phyloP scores from a whole-genome alignment of 257 asterid genomes.

The Rubia yunnanensis region DNA sequence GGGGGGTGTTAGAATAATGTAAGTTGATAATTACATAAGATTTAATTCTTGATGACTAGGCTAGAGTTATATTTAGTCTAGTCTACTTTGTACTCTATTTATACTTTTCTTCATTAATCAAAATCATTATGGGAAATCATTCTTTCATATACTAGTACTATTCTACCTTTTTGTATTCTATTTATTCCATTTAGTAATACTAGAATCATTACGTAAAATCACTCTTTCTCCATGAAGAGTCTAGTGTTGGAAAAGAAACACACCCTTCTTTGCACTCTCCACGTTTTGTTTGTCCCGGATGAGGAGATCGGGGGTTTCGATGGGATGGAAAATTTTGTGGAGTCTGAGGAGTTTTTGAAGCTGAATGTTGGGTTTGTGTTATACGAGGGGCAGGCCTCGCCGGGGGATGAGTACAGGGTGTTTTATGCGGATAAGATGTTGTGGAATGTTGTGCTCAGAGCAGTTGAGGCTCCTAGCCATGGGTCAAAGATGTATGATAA shows the following conservation, averaged over 20 bases:
- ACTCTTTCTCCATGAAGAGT: slow-evolving; percentile 45
- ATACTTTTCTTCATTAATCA: too few species aligned
- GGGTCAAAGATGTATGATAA: slow-evolving; percentile 78
- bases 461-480: slow-evolving; percentile 66
- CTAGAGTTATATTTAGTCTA: too few species aligned
- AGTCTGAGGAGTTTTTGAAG: slow-evolving; percentile 36
- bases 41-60: too few species aligned
- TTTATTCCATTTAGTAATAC: too few species aligned
- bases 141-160: too few species aligned
- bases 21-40: too few species aligned
- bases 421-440: slow-evolving; percentile 81
- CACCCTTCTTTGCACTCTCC: slow-evolving; percentile 46
- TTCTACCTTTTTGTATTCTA: too few species aligned
- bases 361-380: slow-evolving; percentile 70
- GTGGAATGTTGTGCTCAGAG: slow-evolving; percentile 76
- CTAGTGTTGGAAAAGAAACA: slow-evolving; percentile 19
- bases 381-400: slow-evolving; percentile 94
- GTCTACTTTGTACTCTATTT: too few species aligned
- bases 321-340: slow-evolving; percentile 73
- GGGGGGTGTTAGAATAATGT: too few species aligned
- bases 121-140: too few species aligned
- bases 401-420: slow-evolving; percentile 67
- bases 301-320: slow-evolving; percentile 86
- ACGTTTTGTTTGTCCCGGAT: slow-evolving; percentile 69
- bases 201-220: too few species aligned